phyloP scores from a whole-genome alignment of 2,329 filamentous ascomycete genomes.

The Scytalidium sp. region DNA sequence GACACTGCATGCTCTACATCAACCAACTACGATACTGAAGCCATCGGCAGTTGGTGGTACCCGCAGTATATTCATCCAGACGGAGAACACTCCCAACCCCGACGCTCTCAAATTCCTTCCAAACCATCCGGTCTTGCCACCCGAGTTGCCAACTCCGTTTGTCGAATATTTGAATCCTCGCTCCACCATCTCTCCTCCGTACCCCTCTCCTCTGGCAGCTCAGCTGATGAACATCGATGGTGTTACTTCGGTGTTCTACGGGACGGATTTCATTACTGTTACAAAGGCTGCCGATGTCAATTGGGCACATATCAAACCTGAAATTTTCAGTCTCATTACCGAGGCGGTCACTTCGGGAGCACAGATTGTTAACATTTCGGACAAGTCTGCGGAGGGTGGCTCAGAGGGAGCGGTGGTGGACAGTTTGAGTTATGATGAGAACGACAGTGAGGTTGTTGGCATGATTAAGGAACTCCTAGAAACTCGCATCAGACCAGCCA shows the following conservation, averaged over 20 bases:
- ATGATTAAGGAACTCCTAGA: slow-evolving; percentile 99
- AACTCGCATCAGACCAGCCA: slow-evolving; percentile 89
- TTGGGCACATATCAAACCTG: slow-evolving; percentile 93
- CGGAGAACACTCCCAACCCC: slow-evolving; percentile 89
- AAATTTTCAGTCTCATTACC: slow-evolving; percentile 92
- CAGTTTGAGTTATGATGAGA: slow-evolving; percentile 78
- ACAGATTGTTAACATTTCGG: slow-evolving; percentile 7
- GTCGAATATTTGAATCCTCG: slow-evolving; percentile 91
- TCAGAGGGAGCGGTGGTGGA: slow-evolving; percentile 55
- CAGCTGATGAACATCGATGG: slow-evolving; percentile 92
- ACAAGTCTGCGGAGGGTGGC: slow-evolving; percentile 41
- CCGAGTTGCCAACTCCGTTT: slow-evolving; percentile 69
- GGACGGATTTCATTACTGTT: slow-evolving; percentile 92
- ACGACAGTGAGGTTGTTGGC: slow-evolving; percentile 89
- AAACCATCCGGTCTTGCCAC: slow-evolving; percentile 80
- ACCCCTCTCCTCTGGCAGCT: slow-evolving; percentile 87
- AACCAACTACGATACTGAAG: slow-evolving; percentile 35
- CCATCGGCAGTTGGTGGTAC: slow-evolving; percentile 36
- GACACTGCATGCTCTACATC: slow-evolving; percentile 36
- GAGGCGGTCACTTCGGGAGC: slow-evolving; percentile 85
- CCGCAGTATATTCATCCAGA: slow-evolving; percentile 96
- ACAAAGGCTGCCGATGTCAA: slow-evolving; percentile 85
- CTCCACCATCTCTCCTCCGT: slow-evolving; percentile 80
- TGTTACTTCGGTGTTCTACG: slow-evolving; percentile 93
- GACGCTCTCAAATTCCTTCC: slow-evolving; percentile 96